Evolutionary conservation across 2,329 filamentous ascomycete species (phyloP), one percentile per base, ranked within the genome.

Genomic region (Fusarium xyrophilum): DNA sequence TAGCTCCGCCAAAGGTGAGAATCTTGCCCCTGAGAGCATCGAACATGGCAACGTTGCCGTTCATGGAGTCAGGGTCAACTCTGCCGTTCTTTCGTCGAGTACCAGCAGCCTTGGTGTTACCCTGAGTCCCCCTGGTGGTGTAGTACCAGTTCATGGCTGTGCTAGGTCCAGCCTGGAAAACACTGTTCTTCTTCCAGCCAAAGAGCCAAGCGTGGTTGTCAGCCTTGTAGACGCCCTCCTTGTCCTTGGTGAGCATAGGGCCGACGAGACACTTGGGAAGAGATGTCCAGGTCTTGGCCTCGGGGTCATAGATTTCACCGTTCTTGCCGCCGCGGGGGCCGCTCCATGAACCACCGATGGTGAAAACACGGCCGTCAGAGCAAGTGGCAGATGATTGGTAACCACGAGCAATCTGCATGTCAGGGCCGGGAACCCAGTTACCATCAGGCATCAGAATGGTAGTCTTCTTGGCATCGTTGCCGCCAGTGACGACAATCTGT

Each of bases 21-120:
- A 88, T 87, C 74, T 87, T 86, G 25, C 86, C 86, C 5, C 82
- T 80, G 56, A 86, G 80, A 33, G 85, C 85, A 68, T 89, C 86
- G 64, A 83, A 88, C 85, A 89, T 88, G 64, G 85, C 81, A 11
- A 82, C 81, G 53, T 82, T 83, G 10, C 85, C 87, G 63, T 80
- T 82, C 86, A 89, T 89, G 6, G 85, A 82, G 12, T 79, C 74
- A 40, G 82, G 82, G 10, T 79, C 78, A 33, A 76, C 76, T 15
- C 84, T 65, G 3, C 71, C 63, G 78, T 67, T 76, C 1, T 13
- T 72, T 65, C 6, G 68, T 69, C 19, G 79, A 73, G 17, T 74
- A 73, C 68, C 68, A 17, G 69, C 69, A 15, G 69, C 35, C 35
- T 71, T 71, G 40, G 52, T 52, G 7, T 47, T 46, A 78, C 82